These are phyloP conservation scores for Chrysoporthe cubensis DNA, from an alignment of 2,329 filamentous ascomycete species.

Conservation along the genomic window DNA sequence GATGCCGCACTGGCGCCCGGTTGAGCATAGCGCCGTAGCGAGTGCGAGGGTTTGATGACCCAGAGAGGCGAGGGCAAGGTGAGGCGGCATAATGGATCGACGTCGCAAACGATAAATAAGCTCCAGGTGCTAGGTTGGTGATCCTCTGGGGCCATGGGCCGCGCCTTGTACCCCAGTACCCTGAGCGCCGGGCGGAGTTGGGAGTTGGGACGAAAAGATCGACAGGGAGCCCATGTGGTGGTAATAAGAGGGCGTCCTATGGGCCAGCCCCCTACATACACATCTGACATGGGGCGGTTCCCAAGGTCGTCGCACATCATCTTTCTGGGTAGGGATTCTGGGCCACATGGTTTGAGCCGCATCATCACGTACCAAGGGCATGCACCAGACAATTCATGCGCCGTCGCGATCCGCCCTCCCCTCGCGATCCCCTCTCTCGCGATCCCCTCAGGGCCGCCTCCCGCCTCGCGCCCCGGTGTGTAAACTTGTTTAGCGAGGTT, in stretches of 20 bases:
- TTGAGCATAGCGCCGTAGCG: background rate
- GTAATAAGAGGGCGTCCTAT: conserved; percentile 16
- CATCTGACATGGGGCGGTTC: background rate
- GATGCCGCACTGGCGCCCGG: background rate
- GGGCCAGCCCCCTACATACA: conserved; percentile 12
- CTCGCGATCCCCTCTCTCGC: background rate
- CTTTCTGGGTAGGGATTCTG: conserved; percentile 16
- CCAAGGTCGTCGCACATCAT: conserved; percentile 26
- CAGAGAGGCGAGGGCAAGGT: background rate
- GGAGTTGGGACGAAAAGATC: conserved; percentile 22
- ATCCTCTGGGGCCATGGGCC: conserved; percentile 1
- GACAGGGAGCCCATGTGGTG: conserved; percentile 20
- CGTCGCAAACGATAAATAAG: conserved; percentile 18
- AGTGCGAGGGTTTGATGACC: background rate
- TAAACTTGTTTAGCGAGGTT: conserved; percentile 5
- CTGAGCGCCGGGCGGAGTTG: background rate
- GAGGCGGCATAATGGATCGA: conserved; percentile 19
- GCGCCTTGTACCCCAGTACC: background rate
- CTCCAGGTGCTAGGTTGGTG: conserved; percentile 6
- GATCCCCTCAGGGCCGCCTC: background rate
- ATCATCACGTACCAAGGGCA: conserved; percentile 16
- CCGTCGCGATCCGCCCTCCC: background rate
- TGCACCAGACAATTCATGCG: conserved; percentile 4
- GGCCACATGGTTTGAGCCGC: conserved; percentile 31
- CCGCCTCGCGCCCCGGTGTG: background rate